Conservation (phyloP, 805 yeast genomes). For the Vanderwaltozyma yarrowii region DNA sequence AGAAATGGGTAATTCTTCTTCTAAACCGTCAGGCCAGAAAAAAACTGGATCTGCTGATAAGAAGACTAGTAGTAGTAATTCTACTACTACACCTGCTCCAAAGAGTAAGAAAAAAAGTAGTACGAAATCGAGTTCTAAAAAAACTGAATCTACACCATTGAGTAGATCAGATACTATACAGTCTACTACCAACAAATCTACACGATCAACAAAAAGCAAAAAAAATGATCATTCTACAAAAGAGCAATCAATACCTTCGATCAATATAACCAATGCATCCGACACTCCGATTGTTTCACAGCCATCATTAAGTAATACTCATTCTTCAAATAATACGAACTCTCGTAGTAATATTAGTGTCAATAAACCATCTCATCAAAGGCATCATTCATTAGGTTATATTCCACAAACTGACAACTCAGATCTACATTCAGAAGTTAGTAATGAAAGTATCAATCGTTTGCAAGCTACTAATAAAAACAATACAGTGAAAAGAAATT, state of each 20-base stretch:
- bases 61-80: not conserved
- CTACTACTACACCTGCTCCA: too few relatives aligned
- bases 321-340: not conserved
- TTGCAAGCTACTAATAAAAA: not conserved
- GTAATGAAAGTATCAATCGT: not conserved
- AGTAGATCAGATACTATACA: slow-evolving; percentile 3
- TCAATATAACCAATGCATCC: slow-evolving; percentile 60
- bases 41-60: not conserved
- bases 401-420: not conserved
- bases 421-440: not conserved
- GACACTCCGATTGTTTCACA: slow-evolving; percentile 56
- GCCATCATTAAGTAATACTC: slow-evolving; percentile 7
- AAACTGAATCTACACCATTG: not conserved
- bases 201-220: slow-evolving; percentile 13
- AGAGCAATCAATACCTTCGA: slow-evolving; percentile 32
- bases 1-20: slow-evolving; percentile 41
- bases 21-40: slow-evolving; percentile 26
- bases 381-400: slow-evolving; percentile 4
- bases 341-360: too few relatives aligned
- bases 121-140: slow-evolving; percentile 1
- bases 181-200: slow-evolving; percentile 4
- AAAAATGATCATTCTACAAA: slow-evolving; percentile 23
- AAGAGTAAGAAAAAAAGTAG: slow-evolving; percentile 1
- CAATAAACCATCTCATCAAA: not conserved
- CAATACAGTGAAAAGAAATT: not conserved